Base-by-base conservation (phyloP, 352 stramenopile genomes). In the Pythium biforme region DNA sequence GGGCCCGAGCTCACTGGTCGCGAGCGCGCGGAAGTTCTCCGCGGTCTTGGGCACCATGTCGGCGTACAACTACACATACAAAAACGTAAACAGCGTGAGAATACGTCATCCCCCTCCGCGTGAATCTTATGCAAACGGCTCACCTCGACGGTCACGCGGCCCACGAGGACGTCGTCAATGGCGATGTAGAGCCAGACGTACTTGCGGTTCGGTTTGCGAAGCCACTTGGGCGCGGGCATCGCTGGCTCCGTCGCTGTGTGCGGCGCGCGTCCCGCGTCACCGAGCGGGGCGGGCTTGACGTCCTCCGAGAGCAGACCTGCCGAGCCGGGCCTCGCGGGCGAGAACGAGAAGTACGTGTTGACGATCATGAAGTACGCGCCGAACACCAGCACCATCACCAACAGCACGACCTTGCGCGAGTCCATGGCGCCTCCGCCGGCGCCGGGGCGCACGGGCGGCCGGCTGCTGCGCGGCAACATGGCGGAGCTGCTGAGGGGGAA, bases 31-130 rank as follows among this genome's bases (percentile, higher is more conserved):
- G 67, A 99, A 99, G 77, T 99, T 99, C 64, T 99, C 96, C 8
- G 90, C 97, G 15, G 98, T 99, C 74, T 99, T 99, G 8, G 97
- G 97, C 34, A 97, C 95, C 41, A 98, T 76, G 58, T 99, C 94
- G 3, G 86, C 83, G 73, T 97, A 99, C 22, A 99, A 64, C 71
- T 93, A 62, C 40, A 51, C 5, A 45, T 4, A 10, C 29, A 34
- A 10, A 34, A 34, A 34, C 29, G 29, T 34, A 34, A 34, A 34
- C 29, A 4, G 29, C 10, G 29, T 10, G 29, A 10, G 29, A 10
- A 10, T 34, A n/a, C n/a, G n/a, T n/a, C n/a, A n/a, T n/a, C n/a
- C n/a, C n/a, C n/a, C n/a, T n/a, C n/a, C n/a, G 29, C 29, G 29
- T 34, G 29, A 10, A 34, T 34, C 4, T 10, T 4, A 34, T 10